phyloP scores from a whole-genome alignment of 2,329 filamentous ascomycete species.

The Fusarium pilosicola region DNA sequence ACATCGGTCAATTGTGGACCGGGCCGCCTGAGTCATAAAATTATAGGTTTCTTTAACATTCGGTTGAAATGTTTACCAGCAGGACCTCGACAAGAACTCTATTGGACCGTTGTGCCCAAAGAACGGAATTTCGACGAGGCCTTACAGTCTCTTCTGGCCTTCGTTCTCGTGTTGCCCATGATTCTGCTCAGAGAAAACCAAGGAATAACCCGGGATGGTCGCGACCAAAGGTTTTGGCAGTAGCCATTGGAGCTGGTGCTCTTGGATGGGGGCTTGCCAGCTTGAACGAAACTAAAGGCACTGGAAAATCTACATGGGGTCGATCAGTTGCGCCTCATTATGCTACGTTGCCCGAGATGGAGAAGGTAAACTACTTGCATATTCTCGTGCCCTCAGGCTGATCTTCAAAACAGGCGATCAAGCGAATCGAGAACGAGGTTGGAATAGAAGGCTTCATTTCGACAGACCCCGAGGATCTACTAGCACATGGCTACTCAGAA shows the following conservation, averaged over 20 bases:
- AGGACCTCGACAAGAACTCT: conserved; percentile 31
- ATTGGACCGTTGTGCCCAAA: conserved; percentile 26
- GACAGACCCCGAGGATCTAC: conserved; percentile 69
- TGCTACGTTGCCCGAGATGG: conserved; percentile 56
- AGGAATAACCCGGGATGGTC: conserved; percentile 39
- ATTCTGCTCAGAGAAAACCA: conserved; percentile 1
- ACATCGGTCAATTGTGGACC: conserved; percentile 15
- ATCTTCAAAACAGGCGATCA: conserved; percentile 57
- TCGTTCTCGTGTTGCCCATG: conserved; percentile 10
- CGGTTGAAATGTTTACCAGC: conserved; percentile 27
- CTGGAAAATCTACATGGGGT: conserved; percentile 24
- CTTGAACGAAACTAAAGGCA: conserved; percentile 27
- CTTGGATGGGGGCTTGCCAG: conserved; percentile 55
- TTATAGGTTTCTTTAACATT: background rate
- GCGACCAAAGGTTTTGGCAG: conserved; percentile 49
- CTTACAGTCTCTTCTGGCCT: conserved; percentile 23
- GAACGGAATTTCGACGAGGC: conserved; percentile 14
- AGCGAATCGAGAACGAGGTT: conserved; percentile 62
- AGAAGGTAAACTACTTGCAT: conserved; percentile 47
- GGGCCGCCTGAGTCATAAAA: background rate
- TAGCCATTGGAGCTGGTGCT: conserved; percentile 53
- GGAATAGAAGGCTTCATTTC: conserved; percentile 67
- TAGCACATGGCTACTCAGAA: conserved; percentile 72
- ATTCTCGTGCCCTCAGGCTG: background rate
- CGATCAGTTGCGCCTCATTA: conserved; percentile 47